Conservation (phyloP, 1,139 yeast species). For the Hyphopichia fennica region DNA sequence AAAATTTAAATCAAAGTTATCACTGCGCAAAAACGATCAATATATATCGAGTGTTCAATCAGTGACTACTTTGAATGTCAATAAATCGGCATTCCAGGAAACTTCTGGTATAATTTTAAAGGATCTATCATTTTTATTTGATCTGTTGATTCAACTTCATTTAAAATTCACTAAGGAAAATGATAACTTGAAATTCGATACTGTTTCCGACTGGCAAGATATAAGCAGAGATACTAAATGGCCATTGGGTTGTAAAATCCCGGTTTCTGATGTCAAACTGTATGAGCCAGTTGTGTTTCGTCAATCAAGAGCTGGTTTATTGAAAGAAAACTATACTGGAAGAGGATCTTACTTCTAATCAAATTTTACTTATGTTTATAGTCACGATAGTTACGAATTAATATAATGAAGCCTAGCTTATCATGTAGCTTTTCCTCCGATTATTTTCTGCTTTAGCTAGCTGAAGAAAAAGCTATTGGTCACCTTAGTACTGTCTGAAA, state of each 20-base stretch:
- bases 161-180: constrained; percentile 46
- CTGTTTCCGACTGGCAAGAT: constrained; percentile 37
- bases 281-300: constrained; percentile 4
- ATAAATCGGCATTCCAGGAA: constrained; percentile 36
- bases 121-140: constrained; percentile 41
- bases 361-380: too few species aligned
- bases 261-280: constrained; percentile 17
- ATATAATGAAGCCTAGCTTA: too few species aligned
- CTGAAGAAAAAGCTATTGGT: too few species aligned
- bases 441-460: too few species aligned
- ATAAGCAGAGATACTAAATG: constrained; percentile 41
- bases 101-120: constrained; percentile 37
- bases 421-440: too few species aligned
- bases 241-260: constrained; percentile 46
- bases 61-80: constrained; percentile 35
- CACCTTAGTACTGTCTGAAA: too few species aligned
- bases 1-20: constrained; percentile 27
- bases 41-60: constrained; percentile 35
- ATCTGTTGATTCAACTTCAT: constrained; percentile 37
- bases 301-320: background rate
- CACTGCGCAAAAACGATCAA: constrained; percentile 29
- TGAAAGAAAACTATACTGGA: constrained; percentile 1
- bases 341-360: constrained; percentile 2
- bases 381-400: too few species aligned
- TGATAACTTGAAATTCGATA: constrained; percentile 39